Conservation (phyloP, 2,329 filamentous ascomycete species). For the Penicillium brevicompactum region DNA sequence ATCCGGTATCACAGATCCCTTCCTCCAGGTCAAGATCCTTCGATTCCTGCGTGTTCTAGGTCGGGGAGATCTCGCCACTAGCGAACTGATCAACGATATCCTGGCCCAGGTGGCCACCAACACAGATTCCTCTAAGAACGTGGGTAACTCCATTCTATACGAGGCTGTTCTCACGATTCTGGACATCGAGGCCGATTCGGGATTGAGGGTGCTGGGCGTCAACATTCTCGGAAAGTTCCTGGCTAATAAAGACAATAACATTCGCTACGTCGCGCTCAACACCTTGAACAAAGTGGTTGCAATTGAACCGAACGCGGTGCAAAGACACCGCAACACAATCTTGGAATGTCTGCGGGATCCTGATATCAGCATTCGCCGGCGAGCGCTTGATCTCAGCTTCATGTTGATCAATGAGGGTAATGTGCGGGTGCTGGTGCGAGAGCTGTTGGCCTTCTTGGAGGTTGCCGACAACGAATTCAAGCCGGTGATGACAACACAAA, state of each 20-base stretch:
- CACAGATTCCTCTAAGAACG: conserved; percentile 96
- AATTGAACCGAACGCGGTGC: conserved; percentile 95
- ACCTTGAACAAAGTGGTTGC: conserved; percentile 97
- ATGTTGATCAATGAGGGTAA: conserved; percentile 97
- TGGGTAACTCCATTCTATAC: conserved; percentile 97
- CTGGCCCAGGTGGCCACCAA: conserved; percentile 96
- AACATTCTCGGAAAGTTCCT: conserved; percentile 98
- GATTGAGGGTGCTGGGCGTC: conserved; percentile 88
- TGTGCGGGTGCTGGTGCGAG: conserved; percentile 87
- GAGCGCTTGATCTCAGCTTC: conserved; percentile 96
- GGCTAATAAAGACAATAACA: conserved; percentile 99
- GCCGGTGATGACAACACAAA: conserved; percentile 96
- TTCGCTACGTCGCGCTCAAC: conserved; percentile 95
- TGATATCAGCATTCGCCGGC: conserved; percentile 93
- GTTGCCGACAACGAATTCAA: conserved; percentile 99
- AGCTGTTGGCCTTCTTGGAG: conserved; percentile 91
- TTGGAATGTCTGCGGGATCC: conserved; percentile 94
- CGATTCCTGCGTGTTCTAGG: conserved; percentile 82
- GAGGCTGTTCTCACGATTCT: conserved; percentile 96
- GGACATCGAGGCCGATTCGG: conserved; percentile 96
- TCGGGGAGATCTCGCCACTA: conserved; percentile 81
- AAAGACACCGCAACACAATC: conserved; percentile 95
- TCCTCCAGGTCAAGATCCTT: conserved; percentile 95
- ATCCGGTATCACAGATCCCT: conserved; percentile 95
- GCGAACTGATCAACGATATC: conserved; percentile 98